Base-by-base conservation (phyloP, 192 early-diverging fungal species). In the Linnemannia elongata region DNA sequence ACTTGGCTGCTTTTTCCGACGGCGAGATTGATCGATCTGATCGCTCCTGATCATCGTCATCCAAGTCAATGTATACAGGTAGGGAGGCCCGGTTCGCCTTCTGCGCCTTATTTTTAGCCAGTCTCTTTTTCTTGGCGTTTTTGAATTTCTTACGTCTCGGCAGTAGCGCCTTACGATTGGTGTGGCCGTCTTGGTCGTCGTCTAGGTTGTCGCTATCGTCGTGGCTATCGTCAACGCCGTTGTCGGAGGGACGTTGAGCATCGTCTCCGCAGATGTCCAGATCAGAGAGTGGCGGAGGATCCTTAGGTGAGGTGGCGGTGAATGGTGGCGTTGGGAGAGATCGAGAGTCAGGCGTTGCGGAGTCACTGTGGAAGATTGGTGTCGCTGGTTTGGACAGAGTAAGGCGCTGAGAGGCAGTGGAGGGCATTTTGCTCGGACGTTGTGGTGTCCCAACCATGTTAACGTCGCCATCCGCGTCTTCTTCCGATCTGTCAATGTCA, bases 301-400 rank as follows among this genome's bases (percentile, higher is more conserved):
- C 49, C 39, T 72, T 39, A 8, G 77, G 47, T 20, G 33, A 52
- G 35, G 15, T 69, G 33, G 66, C 35, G 6, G 60, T 78, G 1
- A 54, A 75, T 33, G 74, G 74, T 4, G 74, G 74, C 0, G 74
- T 55, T 9, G 74, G 74, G 17, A 75, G 52, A 22, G 75, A 77
- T 2, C 22, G 70, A 24, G 70, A n/a, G 18, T 24, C 39, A 4
- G 70, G 36, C 6, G 60, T 33, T 30, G 36, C 41, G 15, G 70
- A 24, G 18, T 12, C 6, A 9, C 24, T 72, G 22, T 8, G 70
- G 12, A 35, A 12, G 1, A 3, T 22, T 44, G 17, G 10, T 1
- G 39, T 42, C 10, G 70, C 20, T 42, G 70, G 39, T 7, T 66
- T 66, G 60, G 60, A 33, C 17, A 30, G 12, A 4, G 13, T 33